phyloP scores from a whole-genome alignment of 2,329 filamentous ascomycete genomes.

The Stachybotrys elegans region DNA sequence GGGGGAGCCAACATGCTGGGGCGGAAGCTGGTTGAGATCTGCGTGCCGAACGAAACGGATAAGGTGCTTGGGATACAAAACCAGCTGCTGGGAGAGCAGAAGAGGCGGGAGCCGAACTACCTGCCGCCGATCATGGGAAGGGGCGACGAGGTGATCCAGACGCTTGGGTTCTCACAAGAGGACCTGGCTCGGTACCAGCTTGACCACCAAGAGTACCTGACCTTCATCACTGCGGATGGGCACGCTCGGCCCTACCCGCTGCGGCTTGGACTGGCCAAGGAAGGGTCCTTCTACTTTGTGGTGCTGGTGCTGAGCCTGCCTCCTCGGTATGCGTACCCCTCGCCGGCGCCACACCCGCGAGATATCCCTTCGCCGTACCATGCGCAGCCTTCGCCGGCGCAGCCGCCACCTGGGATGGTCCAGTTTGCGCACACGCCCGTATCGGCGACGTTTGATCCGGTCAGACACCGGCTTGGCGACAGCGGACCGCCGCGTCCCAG shows the following conservation, averaged over 20 bases:
- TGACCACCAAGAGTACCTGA: conserved; percentile 50
- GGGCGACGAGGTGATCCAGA: conserved; percentile 49
- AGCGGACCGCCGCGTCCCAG: conserved; percentile 22
- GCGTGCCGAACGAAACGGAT: conserved; percentile 46
- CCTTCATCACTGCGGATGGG: conserved; percentile 47
- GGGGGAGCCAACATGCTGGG: conserved; percentile 43
- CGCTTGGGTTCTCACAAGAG: conserved; percentile 48
- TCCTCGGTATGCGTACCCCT: conserved; percentile 35
- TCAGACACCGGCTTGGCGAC: conserved; percentile 35
- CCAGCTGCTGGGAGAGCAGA: conserved; percentile 52
- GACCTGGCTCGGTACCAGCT: conserved; percentile 47
- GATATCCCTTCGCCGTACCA: conserved; percentile 39
- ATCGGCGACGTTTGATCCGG: conserved; percentile 42
- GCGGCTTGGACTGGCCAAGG: conserved; percentile 53
- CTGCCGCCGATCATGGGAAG: conserved; percentile 58
- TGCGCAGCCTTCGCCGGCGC: conserved; percentile 17
- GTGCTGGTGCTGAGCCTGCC: conserved; percentile 41
- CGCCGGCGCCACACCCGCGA: conserved; percentile 38
- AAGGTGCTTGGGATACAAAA: conserved; percentile 45
- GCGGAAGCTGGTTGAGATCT: conserved; percentile 49
- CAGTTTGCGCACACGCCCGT: conserved; percentile 41
- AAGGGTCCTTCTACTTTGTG: conserved; percentile 58
- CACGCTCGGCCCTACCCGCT: conserved; percentile 45
- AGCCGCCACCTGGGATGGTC: conserved; percentile 18
- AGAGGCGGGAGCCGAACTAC: conserved; percentile 55